These are phyloP conservation scores for Boletellus dicymbophilus DNA, from an alignment of 1,284 basidiomycete genomes.

Conservation along the genomic window DNA sequence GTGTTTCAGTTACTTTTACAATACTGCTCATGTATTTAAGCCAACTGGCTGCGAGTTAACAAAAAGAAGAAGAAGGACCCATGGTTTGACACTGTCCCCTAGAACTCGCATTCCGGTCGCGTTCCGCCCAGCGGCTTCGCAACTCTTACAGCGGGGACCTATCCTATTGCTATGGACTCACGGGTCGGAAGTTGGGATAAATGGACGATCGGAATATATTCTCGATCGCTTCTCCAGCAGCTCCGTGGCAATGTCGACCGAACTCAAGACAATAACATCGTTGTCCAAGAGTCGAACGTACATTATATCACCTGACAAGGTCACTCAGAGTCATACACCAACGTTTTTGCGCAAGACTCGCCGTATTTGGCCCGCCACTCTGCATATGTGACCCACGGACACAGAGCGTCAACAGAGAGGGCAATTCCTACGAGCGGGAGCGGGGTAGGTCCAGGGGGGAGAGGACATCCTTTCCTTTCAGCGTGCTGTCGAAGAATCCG, in stretches of 20 bases:
- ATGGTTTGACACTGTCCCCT: too few species aligned
- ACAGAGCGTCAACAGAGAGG: neutral
- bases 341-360: neutral
- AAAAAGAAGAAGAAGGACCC: too few species aligned
- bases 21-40: too few species aligned
- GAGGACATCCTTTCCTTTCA: neutral
- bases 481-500: neutral
- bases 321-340: neutral
- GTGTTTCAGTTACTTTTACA: too few species aligned
- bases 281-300: constrained; percentile 12
- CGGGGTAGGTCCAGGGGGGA: neutral
- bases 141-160: too few species aligned
- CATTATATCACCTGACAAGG: neutral
- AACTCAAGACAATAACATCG: constrained; percentile 14
- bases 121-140: too few species aligned
- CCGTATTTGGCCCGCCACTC: neutral
- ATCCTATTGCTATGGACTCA: too few species aligned
- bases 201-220: constrained; percentile 18
- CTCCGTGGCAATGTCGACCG: neutral
- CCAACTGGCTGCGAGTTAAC: too few species aligned
- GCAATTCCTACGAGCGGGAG: neutral
- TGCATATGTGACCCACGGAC: neutral
- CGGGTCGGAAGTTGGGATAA: constrained; percentile 6
- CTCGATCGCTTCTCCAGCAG: constrained; percentile 18
- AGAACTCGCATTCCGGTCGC: too few species aligned